These are phyloP conservation scores for Tirmania nivea DNA, from an alignment of 495 filamentous ascomycete species.

Conservation along the genomic window DNA sequence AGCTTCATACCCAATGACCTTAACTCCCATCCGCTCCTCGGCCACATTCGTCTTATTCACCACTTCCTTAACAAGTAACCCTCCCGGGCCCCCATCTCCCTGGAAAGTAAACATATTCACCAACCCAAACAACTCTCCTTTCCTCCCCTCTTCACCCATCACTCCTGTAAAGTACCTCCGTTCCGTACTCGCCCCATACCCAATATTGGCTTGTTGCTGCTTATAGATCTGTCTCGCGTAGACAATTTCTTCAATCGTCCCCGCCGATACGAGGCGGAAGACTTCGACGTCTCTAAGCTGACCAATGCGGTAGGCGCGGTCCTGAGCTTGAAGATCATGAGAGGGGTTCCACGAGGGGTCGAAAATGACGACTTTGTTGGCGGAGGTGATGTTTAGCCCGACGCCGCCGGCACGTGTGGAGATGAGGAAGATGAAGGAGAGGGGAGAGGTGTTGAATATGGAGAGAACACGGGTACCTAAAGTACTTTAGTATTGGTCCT, in stretches of 20 bases:
- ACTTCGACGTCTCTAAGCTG: slow-evolving; percentile 88
- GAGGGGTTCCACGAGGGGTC: slow-evolving; percentile 94
- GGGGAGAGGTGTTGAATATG: slow-evolving; percentile 76
- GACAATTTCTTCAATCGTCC: slow-evolving; percentile 92
- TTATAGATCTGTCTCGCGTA: slow-evolving; percentile 98
- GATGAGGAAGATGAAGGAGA: slow-evolving; percentile 87
- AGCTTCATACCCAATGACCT: slow-evolving; percentile 51
- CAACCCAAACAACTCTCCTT: slow-evolving; percentile 88
- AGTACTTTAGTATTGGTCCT: neutral
- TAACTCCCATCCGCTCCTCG: slow-evolving; percentile 69
- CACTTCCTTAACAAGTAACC: slow-evolving; percentile 54
- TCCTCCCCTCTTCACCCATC: slow-evolving; percentile 51
- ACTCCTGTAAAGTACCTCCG: slow-evolving; percentile 92
- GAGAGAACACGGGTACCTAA: slow-evolving; percentile 41
- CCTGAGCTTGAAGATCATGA: slow-evolving; percentile 86
- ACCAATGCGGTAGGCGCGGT: slow-evolving; percentile 89
- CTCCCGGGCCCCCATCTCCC: slow-evolving; percentile 36
- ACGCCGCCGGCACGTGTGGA: slow-evolving; percentile 79
- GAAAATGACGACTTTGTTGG: slow-evolving; percentile 94
- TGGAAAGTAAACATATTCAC: slow-evolving; percentile 71
- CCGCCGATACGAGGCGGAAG: slow-evolving; percentile 76
- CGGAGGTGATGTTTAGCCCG: slow-evolving; percentile 74
- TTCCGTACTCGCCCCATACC: slow-evolving; percentile 79
- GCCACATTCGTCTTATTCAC: slow-evolving; percentile 96
- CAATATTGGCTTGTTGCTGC: slow-evolving; percentile 95